Evolutionary conservation across 371 early-diverging fungal species (phyloP), one percentile per base, ranked within the genome.

Genomic region (Lichtheimia ornata): DNA sequence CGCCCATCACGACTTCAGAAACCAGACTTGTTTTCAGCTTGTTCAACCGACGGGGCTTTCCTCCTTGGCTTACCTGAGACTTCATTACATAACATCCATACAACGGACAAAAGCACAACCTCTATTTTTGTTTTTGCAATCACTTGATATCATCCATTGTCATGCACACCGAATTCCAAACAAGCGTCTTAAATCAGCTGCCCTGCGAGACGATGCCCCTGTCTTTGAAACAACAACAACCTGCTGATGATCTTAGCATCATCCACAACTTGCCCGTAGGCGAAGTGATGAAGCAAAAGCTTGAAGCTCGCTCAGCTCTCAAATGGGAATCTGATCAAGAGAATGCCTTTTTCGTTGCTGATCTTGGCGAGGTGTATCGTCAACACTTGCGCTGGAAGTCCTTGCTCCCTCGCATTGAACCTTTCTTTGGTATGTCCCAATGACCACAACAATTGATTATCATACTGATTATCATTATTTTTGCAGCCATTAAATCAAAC

Each of bases 401-500:
- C 24, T 75, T 86, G 55, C 76, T 98, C 57, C 96, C 97, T 40
- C 88, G 94, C 58, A 91, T 98, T 53, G 88, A 94, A 73, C 98
- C 98, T 22, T 95, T 93, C 79, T 97, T 91, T 77, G 93, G 89
- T 91, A 82, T 59, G 30, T 44, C 56, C 42, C 27, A 47, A 14
- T 60, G 4, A 30, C 22, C 28, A 61, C 60, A 52, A 61, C 57
- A 55, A 45, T 56, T 59, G 44, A 13, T 52, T 27, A 49, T 28
- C 11, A 27, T 60, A 27, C 17, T 40, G 51, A 49, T 20, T 18
- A n/a, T 56, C 41, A 35, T 35, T 11, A 30, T 53, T 17, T 61
- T 11, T 40, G n/a, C 69, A 90, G 96, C 97, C 52, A 92, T 97
- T 69, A 98, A 98, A 79, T 96, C 96, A 70, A 95, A 95, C 76